phyloP scores from a whole-genome alignment of 306 rosid genomes.

The Vigna mungo region DNA sequence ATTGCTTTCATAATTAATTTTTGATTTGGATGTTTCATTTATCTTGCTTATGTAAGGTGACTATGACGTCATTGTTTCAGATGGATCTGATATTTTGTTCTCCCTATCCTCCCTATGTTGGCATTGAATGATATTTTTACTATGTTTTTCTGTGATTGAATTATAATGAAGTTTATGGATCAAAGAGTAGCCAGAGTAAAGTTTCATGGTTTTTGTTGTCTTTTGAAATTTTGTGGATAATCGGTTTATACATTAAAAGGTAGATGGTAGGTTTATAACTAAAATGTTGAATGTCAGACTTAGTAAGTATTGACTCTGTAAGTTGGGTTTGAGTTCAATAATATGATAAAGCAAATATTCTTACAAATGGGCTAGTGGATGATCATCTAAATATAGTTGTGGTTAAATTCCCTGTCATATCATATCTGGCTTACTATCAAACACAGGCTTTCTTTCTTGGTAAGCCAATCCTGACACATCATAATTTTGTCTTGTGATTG shows the following conservation, averaged over 20 bases:
- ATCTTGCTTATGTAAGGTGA: slow-evolving; percentile 25
- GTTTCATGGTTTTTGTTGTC: background rate
- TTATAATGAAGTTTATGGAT: slow-evolving; percentile 10
- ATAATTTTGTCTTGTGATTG: slow-evolving; percentile 3
- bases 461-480: slow-evolving; percentile 21
- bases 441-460: slow-evolving; percentile 13
- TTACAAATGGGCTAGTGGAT: slow-evolving; percentile 15
- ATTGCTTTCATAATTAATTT: slow-evolving; percentile 22
- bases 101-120: slow-evolving; percentile 26
- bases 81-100: slow-evolving; percentile 20
- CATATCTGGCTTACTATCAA: slow-evolving; percentile 23
- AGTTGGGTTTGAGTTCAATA: slow-evolving; percentile 31
- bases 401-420: background rate
- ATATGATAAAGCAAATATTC: background rate
- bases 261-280: slow-evolving; percentile 24
- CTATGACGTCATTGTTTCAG: background rate
- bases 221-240: slow-evolving; percentile 21
- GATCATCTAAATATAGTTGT: slow-evolving; percentile 9
- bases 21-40: slow-evolving; percentile 3
- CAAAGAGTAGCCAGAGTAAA: slow-evolving; percentile 1
- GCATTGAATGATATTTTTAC: slow-evolving; percentile 30
- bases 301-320: slow-evolving; percentile 25
- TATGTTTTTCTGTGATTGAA: slow-evolving; percentile 23
- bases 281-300: slow-evolving; percentile 15
- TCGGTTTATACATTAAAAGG: slow-evolving; percentile 18